Evolutionary conservation across 2,329 filamentous ascomycete genomes (phyloP), one percentile per base, ranked within the genome.

Genomic region (Venturia carpophila): DNA sequence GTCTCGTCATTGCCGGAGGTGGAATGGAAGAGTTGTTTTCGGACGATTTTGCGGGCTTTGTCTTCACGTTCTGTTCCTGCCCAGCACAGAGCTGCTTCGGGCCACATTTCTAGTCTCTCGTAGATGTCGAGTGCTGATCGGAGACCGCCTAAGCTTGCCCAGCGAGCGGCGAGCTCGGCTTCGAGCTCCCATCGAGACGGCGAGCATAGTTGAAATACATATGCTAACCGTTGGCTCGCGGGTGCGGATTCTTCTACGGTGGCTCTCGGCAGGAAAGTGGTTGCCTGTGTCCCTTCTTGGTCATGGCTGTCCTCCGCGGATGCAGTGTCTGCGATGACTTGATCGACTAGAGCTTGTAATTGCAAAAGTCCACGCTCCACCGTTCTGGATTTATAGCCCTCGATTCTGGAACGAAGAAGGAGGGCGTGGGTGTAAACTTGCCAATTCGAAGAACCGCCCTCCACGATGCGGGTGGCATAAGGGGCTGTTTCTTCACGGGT

Each of bases 371-470:
- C 91, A 67, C 94, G 83, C 77, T 99, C 94, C 45, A 95, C 83
- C 0, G 94, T 99, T 64, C 93, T 83, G 64, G 92, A 91, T 64
- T 86, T 85, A 76, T 95, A 92, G 0, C 92, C 83, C 75, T 99
- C 94, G 64, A 97, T 93, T 19, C 94, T 84, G 67, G 91, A 96
- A 56, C 94, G 84, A 1, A 97, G 90, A 0, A 99, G 81, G 10
- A 99, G 80, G 0, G 92, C 94, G 73, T 97, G 92, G 0, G 94
- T 97, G 73, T 97, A 97, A 42, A 97, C 88, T 74, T 97, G 94
- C 94, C 94, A 99, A 75, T 97, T 99, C 0, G 91, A 93, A 58
- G 89, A 89, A 69, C 93, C 92, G 67, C 94, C 92, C 10, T 89
- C 84, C 1, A 99, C 82, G 0, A 97, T 94, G 49, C 94, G 86